Evolutionary conservation across 2,329 filamentous ascomycete genomes (phyloP).

Genomic region (Cladophialophora yegresii): DNA sequence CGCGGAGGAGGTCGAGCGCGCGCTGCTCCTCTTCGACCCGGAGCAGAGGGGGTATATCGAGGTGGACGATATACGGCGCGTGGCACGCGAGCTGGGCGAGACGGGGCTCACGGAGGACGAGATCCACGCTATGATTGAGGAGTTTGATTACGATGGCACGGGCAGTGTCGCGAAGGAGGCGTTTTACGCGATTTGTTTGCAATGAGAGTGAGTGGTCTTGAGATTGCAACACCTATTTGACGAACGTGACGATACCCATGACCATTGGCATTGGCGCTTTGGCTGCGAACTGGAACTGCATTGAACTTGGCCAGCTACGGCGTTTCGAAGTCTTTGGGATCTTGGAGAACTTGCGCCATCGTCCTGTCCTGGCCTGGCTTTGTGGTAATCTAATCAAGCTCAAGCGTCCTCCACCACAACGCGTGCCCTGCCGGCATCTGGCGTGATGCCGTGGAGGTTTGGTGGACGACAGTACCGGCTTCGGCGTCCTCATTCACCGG

Average conservation of each 20-base stretch:
- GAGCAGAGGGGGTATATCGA: slow-evolving; percentile 90
- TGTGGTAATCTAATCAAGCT: not conserved
- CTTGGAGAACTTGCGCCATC: not conserved
- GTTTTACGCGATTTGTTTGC: slow-evolving; percentile 67
- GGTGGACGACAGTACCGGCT: not conserved
- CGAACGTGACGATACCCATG: slow-evolving; percentile 23
- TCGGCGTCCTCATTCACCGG: not conserved
- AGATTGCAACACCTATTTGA: not conserved
- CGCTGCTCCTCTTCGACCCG: slow-evolving; percentile 90
- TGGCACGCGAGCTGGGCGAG: slow-evolving; percentile 89
- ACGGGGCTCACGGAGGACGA: slow-evolving; percentile 86
- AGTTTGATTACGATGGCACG: slow-evolving; percentile 93
- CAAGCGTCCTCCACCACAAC: not conserved
- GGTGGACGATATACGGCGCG: slow-evolving; percentile 79
- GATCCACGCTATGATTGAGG: slow-evolving; percentile 92
- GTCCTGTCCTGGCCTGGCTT: not conserved
- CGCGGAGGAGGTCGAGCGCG: slow-evolving; percentile 83
- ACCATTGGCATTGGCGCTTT: not conserved
- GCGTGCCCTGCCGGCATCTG: not conserved
- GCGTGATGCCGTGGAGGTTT: not conserved
- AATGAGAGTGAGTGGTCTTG: slow-evolving; percentile 40
- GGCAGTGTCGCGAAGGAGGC: slow-evolving; percentile 69
- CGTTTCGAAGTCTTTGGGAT: slow-evolving; percentile 7
- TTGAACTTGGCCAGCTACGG: not conserved
- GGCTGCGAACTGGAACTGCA: slow-evolving; percentile 17